These are phyloP conservation scores for Mucor ambiguus DNA, from an alignment of 371 early-diverging fungal genomes.

Conservation along the genomic window DNA sequence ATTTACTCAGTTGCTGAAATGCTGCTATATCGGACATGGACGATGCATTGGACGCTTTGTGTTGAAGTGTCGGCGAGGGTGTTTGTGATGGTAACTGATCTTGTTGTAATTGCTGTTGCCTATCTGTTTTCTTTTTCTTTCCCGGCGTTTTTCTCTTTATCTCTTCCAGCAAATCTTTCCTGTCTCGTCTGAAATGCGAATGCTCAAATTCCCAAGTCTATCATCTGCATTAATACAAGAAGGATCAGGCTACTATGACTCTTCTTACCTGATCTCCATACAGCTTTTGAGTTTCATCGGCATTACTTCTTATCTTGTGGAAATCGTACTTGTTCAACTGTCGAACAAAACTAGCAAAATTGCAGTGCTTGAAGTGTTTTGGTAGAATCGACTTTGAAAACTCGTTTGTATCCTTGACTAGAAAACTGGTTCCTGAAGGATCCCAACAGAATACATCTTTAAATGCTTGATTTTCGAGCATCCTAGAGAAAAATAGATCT, in stretches of 20 bases:
- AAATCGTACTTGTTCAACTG: constrained; percentile 98
- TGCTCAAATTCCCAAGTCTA: constrained; percentile 83
- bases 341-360: constrained; percentile 93
- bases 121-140: constrained; percentile 34
- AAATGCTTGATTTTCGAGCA: constrained; percentile 72
- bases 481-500: constrained; percentile 29
- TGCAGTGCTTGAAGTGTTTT: constrained; percentile 90
- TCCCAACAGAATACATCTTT: constrained; percentile 78
- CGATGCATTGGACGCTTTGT: background rate
- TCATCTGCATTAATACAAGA: background rate
- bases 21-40: background rate
- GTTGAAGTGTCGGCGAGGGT: background rate
- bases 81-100: background rate
- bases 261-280: constrained; percentile 67
- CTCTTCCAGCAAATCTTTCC: constrained; percentile 64
- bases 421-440: constrained; percentile 76
- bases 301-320: constrained; percentile 73
- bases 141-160: constrained; percentile 60
- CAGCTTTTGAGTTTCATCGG: constrained; percentile 56
- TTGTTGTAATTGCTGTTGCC: constrained; percentile 4
- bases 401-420: constrained; percentile 80
- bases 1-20: constrained; percentile 22
- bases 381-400: constrained; percentile 79
- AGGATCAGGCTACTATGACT: background rate
- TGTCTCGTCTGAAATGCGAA: constrained; percentile 66